A percentile compares a stretch with the other conserved stretches of the same genome.
These are phyloP conservation scores for Penicillium samsonianum DNA, from an alignment of 495 filamentous ascomycete species.

Conservation along the genomic window DNA sequence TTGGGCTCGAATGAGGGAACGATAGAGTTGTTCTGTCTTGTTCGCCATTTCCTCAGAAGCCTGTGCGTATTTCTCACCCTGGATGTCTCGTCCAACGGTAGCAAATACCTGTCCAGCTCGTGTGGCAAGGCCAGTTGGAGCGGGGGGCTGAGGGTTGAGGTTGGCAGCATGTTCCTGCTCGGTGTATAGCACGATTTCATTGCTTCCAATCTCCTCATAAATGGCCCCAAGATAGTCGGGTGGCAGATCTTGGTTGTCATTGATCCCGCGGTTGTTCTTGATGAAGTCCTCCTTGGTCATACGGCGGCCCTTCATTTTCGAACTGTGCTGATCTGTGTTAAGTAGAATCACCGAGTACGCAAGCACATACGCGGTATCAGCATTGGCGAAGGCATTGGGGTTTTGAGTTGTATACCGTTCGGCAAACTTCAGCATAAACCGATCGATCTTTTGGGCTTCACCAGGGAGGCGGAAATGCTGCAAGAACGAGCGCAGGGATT, in stretches of 20 bases:
- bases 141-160: conserved; percentile 58
- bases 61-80: conserved; percentile 89
- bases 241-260: conserved; percentile 91
- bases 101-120: conserved; percentile 87
- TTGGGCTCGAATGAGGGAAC: conserved; percentile 83
- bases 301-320: conserved; percentile 72
- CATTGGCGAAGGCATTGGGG: conserved; percentile 96
- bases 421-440: conserved; percentile 99
- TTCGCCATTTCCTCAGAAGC: conserved; percentile 94
- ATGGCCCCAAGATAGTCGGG: conserved; percentile 89
- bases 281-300: conserved; percentile 98
- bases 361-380: conserved; percentile 94
- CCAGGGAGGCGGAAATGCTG: conserved; percentile 95
- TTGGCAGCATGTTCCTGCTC: conserved; percentile 87
- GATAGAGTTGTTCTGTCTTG: conserved; percentile 86
- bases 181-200: conserved; percentile 93
- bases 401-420: conserved; percentile 93
- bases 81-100: conserved; percentile 86
- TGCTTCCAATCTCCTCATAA: conserved; percentile 84
- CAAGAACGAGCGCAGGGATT: conserved; percentile 85
- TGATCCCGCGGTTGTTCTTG: conserved; percentile 98
- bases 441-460: conserved; percentile 98
- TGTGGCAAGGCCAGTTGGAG: conserved; percentile 69
- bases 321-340: conserved; percentile 94
- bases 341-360: conserved; percentile 96